A percentile compares a stretch with the other conserved stretches of the same genome.
phyloP scores from a whole-genome alignment of 768 basidiomycete species.

The Hypholoma sublateritium region DNA sequence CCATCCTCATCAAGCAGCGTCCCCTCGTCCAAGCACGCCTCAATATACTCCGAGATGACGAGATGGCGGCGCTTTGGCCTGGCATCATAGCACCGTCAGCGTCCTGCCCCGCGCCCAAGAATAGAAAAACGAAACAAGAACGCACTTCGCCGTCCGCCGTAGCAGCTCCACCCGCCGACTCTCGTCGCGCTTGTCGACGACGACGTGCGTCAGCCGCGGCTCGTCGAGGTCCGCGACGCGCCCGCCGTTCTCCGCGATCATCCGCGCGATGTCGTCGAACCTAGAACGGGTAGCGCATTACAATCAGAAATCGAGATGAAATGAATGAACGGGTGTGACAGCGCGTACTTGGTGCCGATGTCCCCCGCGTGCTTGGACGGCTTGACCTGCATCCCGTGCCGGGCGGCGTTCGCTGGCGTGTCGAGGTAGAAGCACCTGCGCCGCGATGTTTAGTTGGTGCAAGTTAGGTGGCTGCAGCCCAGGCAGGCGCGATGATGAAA shows the following conservation, averaged over 20 bases:
- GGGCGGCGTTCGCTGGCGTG: constrained; percentile 67
- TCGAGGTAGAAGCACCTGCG: constrained; percentile 88
- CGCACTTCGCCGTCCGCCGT: constrained; percentile 70
- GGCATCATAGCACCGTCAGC: constrained; percentile 14
- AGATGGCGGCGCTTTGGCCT: constrained; percentile 84
- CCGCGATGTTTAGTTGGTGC: not conserved
- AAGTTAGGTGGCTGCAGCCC: too few relatives aligned
- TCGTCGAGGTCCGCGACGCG: constrained; percentile 66
- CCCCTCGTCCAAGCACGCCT: constrained; percentile 78
- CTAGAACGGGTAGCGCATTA: constrained; percentile 35
- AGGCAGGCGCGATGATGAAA: not conserved
- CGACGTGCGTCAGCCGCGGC: constrained; percentile 81
- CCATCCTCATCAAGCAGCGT: constrained; percentile 87
- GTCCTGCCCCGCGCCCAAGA: not conserved
- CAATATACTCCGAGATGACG: constrained; percentile 75
- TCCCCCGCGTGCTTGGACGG: constrained; percentile 46
- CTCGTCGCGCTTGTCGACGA: constrained; percentile 81
- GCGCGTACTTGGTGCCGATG: constrained; percentile 50
- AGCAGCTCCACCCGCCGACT: constrained; percentile 72
- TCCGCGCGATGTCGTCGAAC: constrained; percentile 47
- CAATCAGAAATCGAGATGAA: not conserved
- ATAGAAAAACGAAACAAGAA: constrained; percentile 6
- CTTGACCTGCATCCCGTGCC: constrained; percentile 61
- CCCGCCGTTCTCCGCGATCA: constrained; percentile 73
- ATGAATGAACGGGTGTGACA: too few relatives aligned